Conservation (phyloP, 305 asterid species). For the Fraxinus greggii region DNA sequence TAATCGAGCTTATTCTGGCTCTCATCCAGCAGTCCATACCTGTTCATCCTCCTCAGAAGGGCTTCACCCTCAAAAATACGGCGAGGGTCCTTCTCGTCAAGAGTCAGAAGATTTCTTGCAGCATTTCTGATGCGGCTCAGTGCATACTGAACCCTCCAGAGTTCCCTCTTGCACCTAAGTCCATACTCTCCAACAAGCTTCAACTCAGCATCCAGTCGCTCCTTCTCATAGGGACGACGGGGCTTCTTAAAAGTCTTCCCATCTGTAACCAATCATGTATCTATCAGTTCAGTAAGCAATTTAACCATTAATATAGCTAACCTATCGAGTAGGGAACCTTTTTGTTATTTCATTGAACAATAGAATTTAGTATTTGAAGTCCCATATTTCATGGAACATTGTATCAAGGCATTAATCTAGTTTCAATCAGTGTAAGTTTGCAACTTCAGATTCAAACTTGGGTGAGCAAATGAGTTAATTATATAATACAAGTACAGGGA, state of each 20-base stretch:
- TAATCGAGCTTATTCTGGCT: constrained; percentile 60
- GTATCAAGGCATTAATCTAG: not conserved
- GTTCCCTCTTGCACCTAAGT: constrained; percentile 55
- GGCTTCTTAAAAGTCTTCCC: constrained; percentile 64
- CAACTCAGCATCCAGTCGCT: constrained; percentile 55
- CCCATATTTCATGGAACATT: not conserved
- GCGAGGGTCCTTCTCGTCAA: constrained; percentile 56
- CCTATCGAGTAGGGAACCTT: not conserved
- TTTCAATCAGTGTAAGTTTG: not conserved
- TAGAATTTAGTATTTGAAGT: not conserved
- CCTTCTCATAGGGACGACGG: constrained; percentile 63
- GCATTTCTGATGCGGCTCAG: constrained; percentile 54
- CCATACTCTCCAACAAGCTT: constrained; percentile 61
- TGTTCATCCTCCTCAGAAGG: constrained; percentile 60
- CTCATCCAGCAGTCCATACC: constrained; percentile 48
- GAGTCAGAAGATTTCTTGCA: constrained; percentile 51
- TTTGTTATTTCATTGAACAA: not conserved
- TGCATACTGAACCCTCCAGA: constrained; percentile 64
- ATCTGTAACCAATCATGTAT: constrained; percentile 28
- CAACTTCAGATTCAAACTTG: not conserved
- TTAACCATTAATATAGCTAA: not conserved
- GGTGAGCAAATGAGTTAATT: not conserved
- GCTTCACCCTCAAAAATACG: constrained; percentile 65
- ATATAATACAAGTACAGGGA: not conserved
- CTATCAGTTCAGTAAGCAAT: not conserved